Conservation (phyloP, 805 yeast species). For the Candida namnaoensis region DNA sequence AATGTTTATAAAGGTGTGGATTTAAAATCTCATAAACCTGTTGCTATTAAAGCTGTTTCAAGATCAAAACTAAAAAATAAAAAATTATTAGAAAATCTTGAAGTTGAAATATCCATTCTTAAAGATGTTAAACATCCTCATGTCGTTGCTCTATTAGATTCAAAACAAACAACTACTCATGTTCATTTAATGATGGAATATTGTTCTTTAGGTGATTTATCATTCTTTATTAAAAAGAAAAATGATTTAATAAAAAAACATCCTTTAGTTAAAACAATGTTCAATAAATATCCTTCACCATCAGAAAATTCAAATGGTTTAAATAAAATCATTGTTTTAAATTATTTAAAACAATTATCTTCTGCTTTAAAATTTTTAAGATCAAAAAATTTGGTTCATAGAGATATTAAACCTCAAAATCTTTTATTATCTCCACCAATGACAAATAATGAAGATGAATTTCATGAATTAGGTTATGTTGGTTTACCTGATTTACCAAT, state of each 20-base stretch:
- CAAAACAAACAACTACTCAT: constrained; percentile 66
- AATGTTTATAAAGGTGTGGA: constrained; percentile 82
- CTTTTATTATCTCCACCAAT: constrained; percentile 75
- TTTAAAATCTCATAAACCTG: constrained; percentile 43
- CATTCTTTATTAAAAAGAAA: constrained; percentile 75
- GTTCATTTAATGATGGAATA: constrained; percentile 94
- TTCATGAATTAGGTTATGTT: constrained; percentile 41
- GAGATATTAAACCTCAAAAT: constrained; percentile 95
- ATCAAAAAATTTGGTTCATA: constrained; percentile 77
- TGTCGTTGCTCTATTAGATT: constrained; percentile 80
- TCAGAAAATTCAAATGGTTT: constrained; percentile 65
- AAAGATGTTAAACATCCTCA: constrained; percentile 90
- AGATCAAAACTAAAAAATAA: constrained; percentile 76
- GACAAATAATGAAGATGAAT: constrained; percentile 53
- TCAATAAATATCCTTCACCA: constrained; percentile 80
- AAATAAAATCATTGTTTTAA: constrained; percentile 68
- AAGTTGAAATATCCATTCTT: constrained; percentile 83
- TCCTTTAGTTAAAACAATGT: constrained; percentile 69
- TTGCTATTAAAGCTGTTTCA: constrained; percentile 85
- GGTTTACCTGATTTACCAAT: constrained; percentile 89
- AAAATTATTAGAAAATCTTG: constrained; percentile 83
- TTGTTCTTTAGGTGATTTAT: constrained; percentile 90
- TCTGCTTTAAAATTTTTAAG: constrained; percentile 79
- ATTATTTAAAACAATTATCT: constrained; percentile 80
- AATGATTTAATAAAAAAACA: constrained; percentile 63